These are phyloP conservation scores for Metarhizium humberi DNA, from an alignment of 2,329 filamentous ascomycete species.

Conservation along the genomic window DNA sequence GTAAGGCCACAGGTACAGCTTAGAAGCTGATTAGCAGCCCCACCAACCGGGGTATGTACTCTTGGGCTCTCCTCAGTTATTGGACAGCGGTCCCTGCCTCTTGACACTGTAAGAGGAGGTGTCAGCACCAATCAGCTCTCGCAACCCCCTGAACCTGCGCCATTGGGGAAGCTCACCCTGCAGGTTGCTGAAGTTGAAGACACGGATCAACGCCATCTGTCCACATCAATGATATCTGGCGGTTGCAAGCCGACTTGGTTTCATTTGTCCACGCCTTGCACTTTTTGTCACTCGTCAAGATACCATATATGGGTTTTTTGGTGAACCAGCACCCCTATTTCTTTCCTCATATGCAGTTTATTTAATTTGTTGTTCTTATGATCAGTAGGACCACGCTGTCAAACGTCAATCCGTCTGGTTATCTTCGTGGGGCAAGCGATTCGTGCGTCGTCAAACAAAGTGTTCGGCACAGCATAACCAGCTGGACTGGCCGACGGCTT, in stretches of 20 bases:
- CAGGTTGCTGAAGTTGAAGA: background rate
- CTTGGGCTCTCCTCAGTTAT: background rate
- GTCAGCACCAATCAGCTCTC: too few relatives aligned
- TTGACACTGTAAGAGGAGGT: too few relatives aligned
- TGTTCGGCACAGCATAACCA: constrained; percentile 2
- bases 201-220: background rate
- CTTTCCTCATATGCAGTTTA: background rate
- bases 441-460: background rate
- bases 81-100: background rate
- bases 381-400: background rate
- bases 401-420: background rate
- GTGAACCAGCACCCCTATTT: background rate
- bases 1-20: background rate
- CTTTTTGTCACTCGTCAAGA: background rate
- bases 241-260: background rate
- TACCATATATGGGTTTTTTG: background rate
- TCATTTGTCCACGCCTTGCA: background rate
- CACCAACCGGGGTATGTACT: background rate
- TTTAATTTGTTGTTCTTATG: background rate
- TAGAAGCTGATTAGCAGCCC: background rate
- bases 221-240: background rate
- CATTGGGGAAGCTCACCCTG: background rate
- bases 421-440: background rate
- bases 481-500: background rate
- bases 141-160: background rate